A percentile compares a stretch with the other conserved stretches of the same genome.
Conservation (phyloP, 1,284 basidiomycete species). For the Anthracocystis panici-leucophaei region DNA sequence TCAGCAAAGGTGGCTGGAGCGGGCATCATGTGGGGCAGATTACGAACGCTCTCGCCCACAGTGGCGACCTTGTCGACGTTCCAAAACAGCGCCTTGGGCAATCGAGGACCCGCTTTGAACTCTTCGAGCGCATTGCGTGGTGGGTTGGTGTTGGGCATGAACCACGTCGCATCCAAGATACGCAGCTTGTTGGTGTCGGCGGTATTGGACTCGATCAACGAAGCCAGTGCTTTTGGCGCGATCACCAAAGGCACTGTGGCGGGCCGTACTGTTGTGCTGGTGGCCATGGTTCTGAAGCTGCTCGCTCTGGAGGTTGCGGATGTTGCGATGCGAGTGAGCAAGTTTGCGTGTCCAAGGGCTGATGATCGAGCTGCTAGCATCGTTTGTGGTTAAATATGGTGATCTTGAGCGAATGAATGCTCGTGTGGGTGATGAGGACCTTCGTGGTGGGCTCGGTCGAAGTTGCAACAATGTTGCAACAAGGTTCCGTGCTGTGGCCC, state of each 20-base stretch:
- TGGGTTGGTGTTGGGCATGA: slow-evolving; percentile 83
- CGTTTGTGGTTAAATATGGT: background rate
- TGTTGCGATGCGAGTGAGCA: slow-evolving; percentile 8
- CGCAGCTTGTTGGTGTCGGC: slow-evolving; percentile 30
- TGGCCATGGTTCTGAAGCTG: slow-evolving; percentile 29
- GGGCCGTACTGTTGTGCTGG: slow-evolving; percentile 35
- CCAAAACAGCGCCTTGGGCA: slow-evolving; percentile 82
- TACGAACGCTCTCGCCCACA: slow-evolving; percentile 52
- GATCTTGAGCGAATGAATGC: background rate
- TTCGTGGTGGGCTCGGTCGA: background rate
- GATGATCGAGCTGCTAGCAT: slow-evolving; percentile 19
- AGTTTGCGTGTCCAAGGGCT: background rate
- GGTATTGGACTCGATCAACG: slow-evolving; percentile 27
- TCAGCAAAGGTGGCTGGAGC: slow-evolving; percentile 78
- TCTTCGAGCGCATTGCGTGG: slow-evolving; percentile 76
- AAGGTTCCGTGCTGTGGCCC: slow-evolving; percentile 1
- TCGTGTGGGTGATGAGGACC: background rate
- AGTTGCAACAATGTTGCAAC: background rate
- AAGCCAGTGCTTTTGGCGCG: slow-evolving; percentile 43
- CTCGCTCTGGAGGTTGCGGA: background rate
- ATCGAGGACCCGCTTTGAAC: slow-evolving; percentile 75
- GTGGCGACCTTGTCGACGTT: slow-evolving; percentile 79
- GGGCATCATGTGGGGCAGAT: slow-evolving; percentile 94
- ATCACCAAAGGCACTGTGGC: slow-evolving; percentile 48
- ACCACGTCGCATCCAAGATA: slow-evolving; percentile 80